These are phyloP conservation scores for Candida ovalis DNA, from an alignment of 805 yeast genomes.

Conservation along the genomic window DNA sequence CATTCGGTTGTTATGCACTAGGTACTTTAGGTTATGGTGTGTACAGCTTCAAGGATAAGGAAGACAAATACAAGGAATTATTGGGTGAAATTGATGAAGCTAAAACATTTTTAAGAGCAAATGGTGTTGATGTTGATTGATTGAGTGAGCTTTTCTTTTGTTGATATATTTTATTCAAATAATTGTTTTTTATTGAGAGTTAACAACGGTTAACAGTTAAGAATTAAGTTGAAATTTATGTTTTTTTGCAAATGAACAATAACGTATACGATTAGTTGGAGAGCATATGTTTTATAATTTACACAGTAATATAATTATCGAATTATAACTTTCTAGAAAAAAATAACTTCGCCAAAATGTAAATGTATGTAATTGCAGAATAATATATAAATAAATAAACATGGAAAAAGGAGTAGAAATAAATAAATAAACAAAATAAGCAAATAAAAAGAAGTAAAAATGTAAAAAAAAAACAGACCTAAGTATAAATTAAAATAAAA, in stretches of 20 bases:
- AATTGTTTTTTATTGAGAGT: too few species aligned
- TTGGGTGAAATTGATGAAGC: conserved; percentile 60
- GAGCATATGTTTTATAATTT: not conserved
- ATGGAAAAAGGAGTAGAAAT: not conserved
- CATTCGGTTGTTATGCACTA: conserved; percentile 67
- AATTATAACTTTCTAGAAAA: not conserved
- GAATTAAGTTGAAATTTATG: too few species aligned
- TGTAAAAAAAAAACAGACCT: not conserved
- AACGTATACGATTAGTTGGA: not conserved
- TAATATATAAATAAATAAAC: not conserved
- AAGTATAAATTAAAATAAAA: not conserved
- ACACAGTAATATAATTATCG: not conserved
- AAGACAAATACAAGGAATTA: conserved; percentile 61
- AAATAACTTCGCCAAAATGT: not conserved
- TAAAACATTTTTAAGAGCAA: conserved; percentile 48
- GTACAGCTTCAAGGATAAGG: conserved; percentile 65
- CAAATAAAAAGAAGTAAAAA: not conserved
- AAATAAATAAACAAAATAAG: not conserved
- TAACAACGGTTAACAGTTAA: too few species aligned
- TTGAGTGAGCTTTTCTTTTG: not conserved
- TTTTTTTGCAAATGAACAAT: too few species aligned
- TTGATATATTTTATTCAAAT: not conserved
- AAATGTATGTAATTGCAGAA: not conserved
- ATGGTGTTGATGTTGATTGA: conserved; percentile 51
- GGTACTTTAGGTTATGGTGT: conserved; percentile 69